These are phyloP conservation scores for Fusarium austroafricanum DNA, from an alignment of 2,329 filamentous ascomycete species.

Conservation along the genomic window DNA sequence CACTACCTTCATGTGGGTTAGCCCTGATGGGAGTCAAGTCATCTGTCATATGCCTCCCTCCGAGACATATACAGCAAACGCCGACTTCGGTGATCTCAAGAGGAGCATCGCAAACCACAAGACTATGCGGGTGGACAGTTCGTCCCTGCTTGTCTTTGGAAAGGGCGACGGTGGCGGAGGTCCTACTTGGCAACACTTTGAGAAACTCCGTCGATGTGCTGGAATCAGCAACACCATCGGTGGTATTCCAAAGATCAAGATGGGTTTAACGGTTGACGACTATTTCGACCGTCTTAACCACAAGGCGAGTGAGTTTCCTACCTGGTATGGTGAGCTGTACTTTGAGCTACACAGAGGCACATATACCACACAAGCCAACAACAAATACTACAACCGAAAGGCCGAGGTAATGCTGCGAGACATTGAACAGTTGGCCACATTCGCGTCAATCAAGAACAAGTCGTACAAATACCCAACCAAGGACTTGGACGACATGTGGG, in stretches of 20 bases:
- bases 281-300: conserved; percentile 90
- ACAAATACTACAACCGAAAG: conserved; percentile 93
- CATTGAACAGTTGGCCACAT: conserved; percentile 86
- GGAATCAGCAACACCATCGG: conserved; percentile 91
- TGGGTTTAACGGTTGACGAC: conserved; percentile 91
- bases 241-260: conserved; percentile 82
- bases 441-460: conserved; percentile 79
- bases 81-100: conserved; percentile 93
- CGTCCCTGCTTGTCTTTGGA: conserved; percentile 91
- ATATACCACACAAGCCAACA: conserved; percentile 97
- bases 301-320: conserved; percentile 83
- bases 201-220: conserved; percentile 92
- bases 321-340: conserved; percentile 98
- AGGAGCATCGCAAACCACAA: conserved; percentile 93
- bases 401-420: conserved; percentile 88
- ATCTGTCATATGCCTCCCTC: conserved; percentile 97
- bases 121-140: conserved; percentile 91
- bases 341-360: conserved; percentile 97
- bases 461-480: conserved; percentile 92
- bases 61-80: conserved; percentile 95
- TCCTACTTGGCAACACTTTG: conserved; percentile 91
- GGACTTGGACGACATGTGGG: conserved; percentile 97
- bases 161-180: conserved; percentile 97
- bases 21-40: conserved; percentile 94
- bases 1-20: conserved; percentile 99